Percentiles rank a stretch among this genome's conserved stretches.
phyloP scores from a whole-genome alignment of 441 rosid species.

The Euphorbia schlechtendalii region DNA sequence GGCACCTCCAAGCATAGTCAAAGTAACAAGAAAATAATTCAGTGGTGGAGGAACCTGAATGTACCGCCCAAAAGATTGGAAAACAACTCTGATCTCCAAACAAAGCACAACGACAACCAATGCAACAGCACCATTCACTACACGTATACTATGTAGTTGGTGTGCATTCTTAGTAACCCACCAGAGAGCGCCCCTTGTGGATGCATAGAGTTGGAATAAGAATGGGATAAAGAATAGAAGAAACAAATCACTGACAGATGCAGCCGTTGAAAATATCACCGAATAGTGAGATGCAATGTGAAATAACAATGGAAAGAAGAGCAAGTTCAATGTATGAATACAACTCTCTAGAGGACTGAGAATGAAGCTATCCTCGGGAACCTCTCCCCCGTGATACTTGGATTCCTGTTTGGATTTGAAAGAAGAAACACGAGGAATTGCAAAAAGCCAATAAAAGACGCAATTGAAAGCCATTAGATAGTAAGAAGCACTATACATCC shows the following conservation, averaged over 20 bases:
- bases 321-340: conserved; percentile 65
- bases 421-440: conserved; percentile 75
- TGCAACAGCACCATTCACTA: conserved; percentile 79
- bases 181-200: conserved; percentile 88
- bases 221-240: conserved; percentile 88
- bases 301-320: conserved; percentile 73
- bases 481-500: conserved; percentile 69
- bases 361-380: conserved; percentile 77
- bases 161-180: conserved; percentile 73
- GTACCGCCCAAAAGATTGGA: conserved; percentile 87
- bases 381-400: conserved; percentile 84
- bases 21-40: conserved; percentile 79
- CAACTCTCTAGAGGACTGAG: conserved; percentile 83
- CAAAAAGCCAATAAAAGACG: conserved; percentile 86
- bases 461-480: conserved; percentile 70
- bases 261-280: conserved; percentile 59
- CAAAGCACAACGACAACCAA: conserved; percentile 70
- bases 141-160: conserved; percentile 70
- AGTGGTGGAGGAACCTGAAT: conserved; percentile 88
- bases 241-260: conserved; percentile 62
- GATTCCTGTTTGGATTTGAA: conserved; percentile 70
- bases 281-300: conserved; percentile 86
- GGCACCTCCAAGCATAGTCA: conserved; percentile 88
- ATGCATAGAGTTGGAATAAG: conserved; percentile 78
- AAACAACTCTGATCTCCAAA: conserved; percentile 89